phyloP scores from a whole-genome alignment of 2,329 filamentous ascomycete genomes.

The Trichoderma polysporum region DNA sequence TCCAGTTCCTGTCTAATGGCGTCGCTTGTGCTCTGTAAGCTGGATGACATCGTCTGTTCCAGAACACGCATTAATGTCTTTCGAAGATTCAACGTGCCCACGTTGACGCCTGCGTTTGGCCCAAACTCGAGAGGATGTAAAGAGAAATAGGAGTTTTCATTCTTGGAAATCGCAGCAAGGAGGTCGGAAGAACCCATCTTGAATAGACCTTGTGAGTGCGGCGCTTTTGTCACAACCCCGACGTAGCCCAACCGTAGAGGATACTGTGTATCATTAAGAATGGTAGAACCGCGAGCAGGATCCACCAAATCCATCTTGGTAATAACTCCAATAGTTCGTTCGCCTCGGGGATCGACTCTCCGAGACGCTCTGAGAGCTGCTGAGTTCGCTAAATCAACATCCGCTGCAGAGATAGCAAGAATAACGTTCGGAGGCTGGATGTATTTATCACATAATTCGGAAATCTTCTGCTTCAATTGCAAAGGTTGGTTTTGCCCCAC shows the following conservation, averaged over 20 bases:
- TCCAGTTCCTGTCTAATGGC: slow-evolving; percentile 93
- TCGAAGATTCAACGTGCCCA: slow-evolving; percentile 82
- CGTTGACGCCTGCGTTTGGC: slow-evolving; percentile 65
- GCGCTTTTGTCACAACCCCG: slow-evolving; percentile 85
- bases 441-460: slow-evolving; percentile 96
- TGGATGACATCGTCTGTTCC: slow-evolving; percentile 95
- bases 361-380: slow-evolving; percentile 86
- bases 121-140: slow-evolving; percentile 81
- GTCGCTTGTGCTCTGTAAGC: slow-evolving; percentile 83
- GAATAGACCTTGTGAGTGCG: slow-evolving; percentile 70
- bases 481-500: slow-evolving; percentile 85
- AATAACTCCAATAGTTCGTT: slow-evolving; percentile 96
- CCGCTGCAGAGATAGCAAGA: slow-evolving; percentile 92
- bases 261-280: slow-evolving; percentile 88
- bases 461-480: slow-evolving; percentile 92
- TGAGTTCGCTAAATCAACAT: slow-evolving; percentile 96
- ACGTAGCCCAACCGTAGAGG: slow-evolving; percentile 94
- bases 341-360: slow-evolving; percentile 88
- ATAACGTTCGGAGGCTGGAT: slow-evolving; percentile 96
- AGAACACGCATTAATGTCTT: slow-evolving; percentile 97
- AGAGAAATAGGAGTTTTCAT: slow-evolving; percentile 85
- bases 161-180: slow-evolving; percentile 76
- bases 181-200: slow-evolving; percentile 80
- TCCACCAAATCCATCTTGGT: slow-evolving; percentile 99
- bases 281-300: slow-evolving; percentile 69